phyloP scores from a whole-genome alignment of 2,329 filamentous ascomycete genomes.

The Davidsoniella eucalypti region DNA sequence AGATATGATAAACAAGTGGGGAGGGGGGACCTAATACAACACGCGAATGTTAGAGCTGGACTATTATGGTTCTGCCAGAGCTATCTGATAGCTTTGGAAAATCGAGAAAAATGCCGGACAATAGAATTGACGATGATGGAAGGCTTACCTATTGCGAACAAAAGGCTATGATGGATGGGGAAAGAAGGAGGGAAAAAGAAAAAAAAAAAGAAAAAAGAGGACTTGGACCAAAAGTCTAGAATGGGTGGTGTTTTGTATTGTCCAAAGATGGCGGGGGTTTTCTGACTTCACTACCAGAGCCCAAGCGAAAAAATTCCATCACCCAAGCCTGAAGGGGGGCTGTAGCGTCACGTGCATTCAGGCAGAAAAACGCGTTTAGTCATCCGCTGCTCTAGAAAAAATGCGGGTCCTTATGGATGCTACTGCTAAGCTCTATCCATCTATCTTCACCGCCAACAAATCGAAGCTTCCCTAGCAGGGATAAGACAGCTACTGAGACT shows the following conservation, averaged over 20 bases:
- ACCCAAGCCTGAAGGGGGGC: conserved; percentile 6
- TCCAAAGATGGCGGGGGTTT: conserved; percentile 13
- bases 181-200: conserved; percentile 9
- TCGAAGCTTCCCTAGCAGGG: conserved; percentile 1
- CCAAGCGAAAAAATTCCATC: conserved; percentile 12
- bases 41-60: conserved; percentile 8
- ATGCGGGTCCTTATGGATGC: conserved; percentile 1
- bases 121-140: neutral
- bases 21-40: conserved; percentile 14
- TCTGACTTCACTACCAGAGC: conserved; percentile 7
- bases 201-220: conserved; percentile 13
- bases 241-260: conserved; percentile 13
- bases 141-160: conserved; percentile 11
- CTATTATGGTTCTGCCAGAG: neutral
- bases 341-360: conserved; percentile 11
- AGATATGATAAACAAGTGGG: conserved; percentile 26
- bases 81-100: neutral
- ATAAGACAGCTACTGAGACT: neutral
- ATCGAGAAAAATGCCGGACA: neutral
- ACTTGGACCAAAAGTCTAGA: conserved; percentile 11
- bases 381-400: neutral
- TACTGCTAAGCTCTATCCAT: neutral
- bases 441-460: conserved; percentile 2
- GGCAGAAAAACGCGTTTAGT: conserved; percentile 10
- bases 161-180: conserved; percentile 10